Percentiles rank a stretch among this genome's conserved stretches.
Evolutionary conservation across 2,329 filamentous ascomycete species (phyloP).

Genomic region (Cytospora schulzeri): DNA sequence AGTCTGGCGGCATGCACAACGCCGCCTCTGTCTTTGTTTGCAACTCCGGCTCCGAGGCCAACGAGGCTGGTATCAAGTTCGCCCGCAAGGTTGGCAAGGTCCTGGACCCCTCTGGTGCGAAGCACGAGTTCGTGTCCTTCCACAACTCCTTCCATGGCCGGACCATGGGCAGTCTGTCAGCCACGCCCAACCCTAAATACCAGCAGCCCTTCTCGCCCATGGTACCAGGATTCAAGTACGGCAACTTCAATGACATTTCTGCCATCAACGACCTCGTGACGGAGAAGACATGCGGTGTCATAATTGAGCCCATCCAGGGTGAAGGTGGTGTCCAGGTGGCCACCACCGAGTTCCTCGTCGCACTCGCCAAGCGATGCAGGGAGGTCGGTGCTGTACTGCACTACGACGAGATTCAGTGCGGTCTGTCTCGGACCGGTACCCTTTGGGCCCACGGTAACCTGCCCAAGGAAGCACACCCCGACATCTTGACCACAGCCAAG

Average conservation of each 20-base stretch:
- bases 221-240: conserved; percentile 90
- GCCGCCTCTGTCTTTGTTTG: conserved; percentile 85
- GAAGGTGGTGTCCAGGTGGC: conserved; percentile 91
- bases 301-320: conserved; percentile 96
- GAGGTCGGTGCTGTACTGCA: conserved; percentile 87
- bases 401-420: conserved; percentile 97
- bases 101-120: conserved; percentile 68
- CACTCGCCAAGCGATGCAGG: conserved; percentile 81
- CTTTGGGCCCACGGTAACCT: conserved; percentile 86
- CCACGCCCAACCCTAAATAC: conserved; percentile 97
- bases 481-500: conserved; percentile 92
- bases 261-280: conserved; percentile 75
- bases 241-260: conserved; percentile 79
- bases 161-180: conserved; percentile 93
- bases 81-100: conserved; percentile 86
- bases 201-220: conserved; percentile 94
- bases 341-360: conserved; percentile 77
- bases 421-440: conserved; percentile 80
- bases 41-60: conserved; percentile 96
- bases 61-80: conserved; percentile 97
- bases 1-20: conserved; percentile 79
- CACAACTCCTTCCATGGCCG: conserved; percentile 91
- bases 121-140: conserved; percentile 89
- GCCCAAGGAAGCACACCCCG: conserved; percentile 81
- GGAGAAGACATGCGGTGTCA: conserved; percentile 86